Base-by-base conservation (phyloP, 331 rosid genomes). In the Malus hybrid region DNA sequence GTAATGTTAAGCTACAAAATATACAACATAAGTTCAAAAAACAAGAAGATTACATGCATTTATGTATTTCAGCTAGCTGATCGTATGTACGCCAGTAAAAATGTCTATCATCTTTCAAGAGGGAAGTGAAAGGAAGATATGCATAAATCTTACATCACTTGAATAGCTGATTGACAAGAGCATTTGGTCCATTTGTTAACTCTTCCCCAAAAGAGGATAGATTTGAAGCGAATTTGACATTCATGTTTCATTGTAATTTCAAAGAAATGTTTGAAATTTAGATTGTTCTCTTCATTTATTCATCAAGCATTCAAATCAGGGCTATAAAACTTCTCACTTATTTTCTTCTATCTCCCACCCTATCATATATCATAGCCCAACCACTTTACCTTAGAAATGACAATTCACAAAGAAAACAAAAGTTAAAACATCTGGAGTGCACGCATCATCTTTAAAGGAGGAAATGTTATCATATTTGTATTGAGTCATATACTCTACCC, bases 1-100 rank as follows among this genome's bases (percentile, higher is more conserved):
- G 90, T 68, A 80, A 92, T 83, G 79, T 90, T 97, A 82, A 89
- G 90, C 99, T 95, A 84, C 77, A 92, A 67, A 79, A 81, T 6
- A 71, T 42, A 82, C 75, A 61, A 74, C 65, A 69, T 36, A 54
- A 76, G 72, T 55, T 61, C 15, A 68, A 72, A 39, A 39, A 73
- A 62, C 74, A 77, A 13, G 71, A 7, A 77, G 66, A 52, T 34
- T 13, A 18, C 24, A 75, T 29, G 36, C 15, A 2, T 50, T 0
- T 50, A 28, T 16, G 9, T 8, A 31, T 18, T 36, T 11, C 22
- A 4, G 22, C 32, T 29, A 46, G 9, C 4, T 27, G 11, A n/a
- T 39, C 36, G 2, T 20, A 9, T 63, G 6, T 16, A 63, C 6
- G 22, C 18, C 39, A 63, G 39, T 15, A 57, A 34, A 13, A 59